These are phyloP conservation scores for Amanita jacksonii DNA, from an alignment of 768 basidiomycete genomes.

Conservation along the genomic window DNA sequence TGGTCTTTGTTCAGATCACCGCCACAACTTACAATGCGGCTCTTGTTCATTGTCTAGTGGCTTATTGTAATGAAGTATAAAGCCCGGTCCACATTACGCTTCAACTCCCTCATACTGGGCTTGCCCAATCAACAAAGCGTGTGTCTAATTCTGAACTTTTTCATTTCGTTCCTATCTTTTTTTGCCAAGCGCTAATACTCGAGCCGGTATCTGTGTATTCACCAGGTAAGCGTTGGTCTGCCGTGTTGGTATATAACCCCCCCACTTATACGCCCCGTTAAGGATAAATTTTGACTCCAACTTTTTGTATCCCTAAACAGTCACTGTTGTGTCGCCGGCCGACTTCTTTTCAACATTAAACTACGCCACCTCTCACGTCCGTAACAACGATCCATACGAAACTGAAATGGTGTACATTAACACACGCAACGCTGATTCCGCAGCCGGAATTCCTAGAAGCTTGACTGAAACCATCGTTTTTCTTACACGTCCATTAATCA, in stretches of 20 bases:
- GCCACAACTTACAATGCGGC: slow-evolving; percentile 1
- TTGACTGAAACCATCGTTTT: slow-evolving; percentile 25
- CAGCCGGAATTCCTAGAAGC: slow-evolving; percentile 12
- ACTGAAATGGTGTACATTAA: slow-evolving; percentile 4
- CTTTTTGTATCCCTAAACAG: slow-evolving; percentile 1
- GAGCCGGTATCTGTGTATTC: slow-evolving; percentile 1
- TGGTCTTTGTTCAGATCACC: slow-evolving; percentile 3
- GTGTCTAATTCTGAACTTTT: not conserved
- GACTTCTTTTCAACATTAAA: slow-evolving; percentile 2
- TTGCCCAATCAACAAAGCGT: not conserved
- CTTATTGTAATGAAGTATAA: slow-evolving; percentile 8
- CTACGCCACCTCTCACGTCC: slow-evolving; percentile 2
- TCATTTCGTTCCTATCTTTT: slow-evolving; percentile 7
- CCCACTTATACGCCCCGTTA: not conserved
- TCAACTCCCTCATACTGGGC: not conserved
- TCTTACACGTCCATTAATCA: slow-evolving; percentile 26
- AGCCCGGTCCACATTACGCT: not conserved
- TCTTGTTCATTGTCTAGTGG: slow-evolving; percentile 3
- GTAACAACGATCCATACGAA: slow-evolving; percentile 1
- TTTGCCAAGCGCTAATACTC: slow-evolving; percentile 5
- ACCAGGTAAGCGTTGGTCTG: not conserved
- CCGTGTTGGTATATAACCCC: not conserved
- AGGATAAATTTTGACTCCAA: not conserved
- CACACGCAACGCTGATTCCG: not conserved
- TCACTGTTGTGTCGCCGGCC: slow-evolving; percentile 5